Percentiles rank a stretch among this genome's conserved stretches.
These are phyloP conservation scores for Oenanthe javanica DNA, from an alignment of 140 eudicot genomes.

Conservation along the genomic window DNA sequence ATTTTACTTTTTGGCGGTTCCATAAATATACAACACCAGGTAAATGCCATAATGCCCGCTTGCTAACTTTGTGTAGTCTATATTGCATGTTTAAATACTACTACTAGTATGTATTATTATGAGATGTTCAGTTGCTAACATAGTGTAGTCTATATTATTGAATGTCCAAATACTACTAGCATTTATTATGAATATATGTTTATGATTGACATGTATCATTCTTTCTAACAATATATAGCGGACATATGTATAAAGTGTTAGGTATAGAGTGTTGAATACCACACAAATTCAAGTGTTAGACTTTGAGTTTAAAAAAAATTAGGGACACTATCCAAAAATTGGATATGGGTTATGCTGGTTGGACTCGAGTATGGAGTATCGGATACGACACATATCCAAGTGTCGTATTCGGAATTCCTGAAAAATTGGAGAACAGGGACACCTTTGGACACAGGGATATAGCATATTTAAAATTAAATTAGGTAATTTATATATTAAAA, in stretches of 20 bases:
- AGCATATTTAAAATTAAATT: too few relatives aligned
- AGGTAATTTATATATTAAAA: too few relatives aligned
- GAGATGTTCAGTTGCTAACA: neutral
- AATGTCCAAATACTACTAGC: neutral
- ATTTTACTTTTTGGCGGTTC: slow-evolving; percentile 93
- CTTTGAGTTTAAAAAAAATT: too few relatives aligned
- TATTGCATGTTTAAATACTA: neutral
- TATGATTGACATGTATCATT: neutral
- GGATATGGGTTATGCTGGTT: too few relatives aligned
- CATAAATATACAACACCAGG: slow-evolving; percentile 91
- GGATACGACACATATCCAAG: too few relatives aligned
- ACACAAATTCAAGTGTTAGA: neutral
- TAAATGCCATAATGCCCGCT: slow-evolving; percentile 10
- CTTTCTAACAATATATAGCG: neutral
- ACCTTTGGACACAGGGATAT: too few relatives aligned
- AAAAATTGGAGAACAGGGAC: too few relatives aligned
- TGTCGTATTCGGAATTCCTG: too few relatives aligned
- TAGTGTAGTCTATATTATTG: neutral
- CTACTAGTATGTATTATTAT: neutral
- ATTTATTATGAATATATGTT: neutral
- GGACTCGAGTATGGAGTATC: too few relatives aligned
- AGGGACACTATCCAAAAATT: too few relatives aligned
- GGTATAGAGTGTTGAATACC: too few relatives aligned
- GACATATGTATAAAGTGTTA: too few relatives aligned
- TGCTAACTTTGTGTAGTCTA: neutral